Base-by-base conservation (phyloP, 75 land plant genomes). In the Picea glauca region DNA sequence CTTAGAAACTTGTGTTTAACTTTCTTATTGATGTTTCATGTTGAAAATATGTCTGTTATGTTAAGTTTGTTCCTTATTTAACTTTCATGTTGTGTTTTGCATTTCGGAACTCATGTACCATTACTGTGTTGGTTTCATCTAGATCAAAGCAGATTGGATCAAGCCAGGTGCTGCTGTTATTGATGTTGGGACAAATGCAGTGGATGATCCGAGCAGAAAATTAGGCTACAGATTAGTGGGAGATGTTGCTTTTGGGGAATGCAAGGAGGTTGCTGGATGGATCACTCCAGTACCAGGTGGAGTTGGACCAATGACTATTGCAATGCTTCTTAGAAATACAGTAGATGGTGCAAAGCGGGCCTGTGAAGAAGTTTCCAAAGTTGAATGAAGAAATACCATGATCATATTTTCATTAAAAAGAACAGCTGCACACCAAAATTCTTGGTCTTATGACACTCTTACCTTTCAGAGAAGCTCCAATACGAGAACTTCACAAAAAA, bases 301-400 rank as follows among this genome's bases (percentile, higher is more conserved):
- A 31, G 96, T 93, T 30, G 96, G 96, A 14, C 96, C 96, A 38
- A 90, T 93, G 96, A 93, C 96, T 23, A 90, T 93, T 46, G 94
- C 96, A 57, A 93, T 93, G 96, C 82, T 93, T 46, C 90, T 93
- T 60, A 85, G 75, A 81, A 93, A 93, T 65, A 90, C 94, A 17
- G 65, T 90, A 77, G 94, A 91, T 30, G 83, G 86, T 75, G 96
- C 96, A 12, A 89, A 89, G 79, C 80, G 88, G 26, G 79, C 62
- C 23, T 76, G 74, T 70, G 74, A 40, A 70, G 54, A 70, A 70
- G 43, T 11, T 18, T 70, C 46, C 56, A 9, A 40, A 1, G 72
- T 67, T 67, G 46, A 38, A 67, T 5, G 20, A 67, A 2, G 21
- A 38, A 15, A 50, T 50, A 50, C 56, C 12, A 50, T 50, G 56